phyloP scores from a whole-genome alignment of 2,329 filamentous ascomycete species.

The Lasiodiplodia theobromae region DNA sequence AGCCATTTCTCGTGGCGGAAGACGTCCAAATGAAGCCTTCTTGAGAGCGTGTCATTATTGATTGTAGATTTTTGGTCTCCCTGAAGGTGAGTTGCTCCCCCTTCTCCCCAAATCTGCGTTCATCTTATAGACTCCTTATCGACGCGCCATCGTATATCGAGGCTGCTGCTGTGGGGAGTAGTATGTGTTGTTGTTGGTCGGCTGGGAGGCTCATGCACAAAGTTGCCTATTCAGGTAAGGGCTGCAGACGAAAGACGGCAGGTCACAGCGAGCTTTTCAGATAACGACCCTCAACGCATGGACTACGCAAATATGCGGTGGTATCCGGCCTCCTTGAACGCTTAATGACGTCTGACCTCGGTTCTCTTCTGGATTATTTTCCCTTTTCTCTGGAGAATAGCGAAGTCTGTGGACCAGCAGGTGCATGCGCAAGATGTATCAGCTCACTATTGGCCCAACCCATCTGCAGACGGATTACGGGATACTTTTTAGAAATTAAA shows the following conservation, averaged over 20 bases:
- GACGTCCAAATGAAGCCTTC: conserved; percentile 12
- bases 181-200: not conserved
- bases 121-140: not conserved
- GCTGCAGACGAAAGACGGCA: not conserved
- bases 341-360: not conserved
- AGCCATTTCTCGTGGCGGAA: not conserved
- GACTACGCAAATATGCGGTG: not conserved
- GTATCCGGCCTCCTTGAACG: not conserved
- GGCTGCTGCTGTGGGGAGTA: not conserved
- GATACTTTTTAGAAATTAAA: not conserved
- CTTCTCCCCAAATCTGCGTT: too few species aligned
- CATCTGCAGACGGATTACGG: not conserved
- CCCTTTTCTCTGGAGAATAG: not conserved
- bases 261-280: conserved; percentile 1
- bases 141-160: not conserved
- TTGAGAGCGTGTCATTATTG: conserved; percentile 5
- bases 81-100: not conserved
- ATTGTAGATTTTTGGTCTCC: not conserved
- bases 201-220: not conserved
- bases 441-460: not conserved
- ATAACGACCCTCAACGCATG: not conserved
- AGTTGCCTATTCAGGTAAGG: not conserved
- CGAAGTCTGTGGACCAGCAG: not conserved
- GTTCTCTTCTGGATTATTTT: not conserved
- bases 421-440: not conserved